A percentile compares a stretch with the other conserved stretches of the same genome.
These are phyloP conservation scores for Paramecium sexaurelia DNA, from an alignment of 73 alveolate species.

Conservation along the genomic window DNA sequence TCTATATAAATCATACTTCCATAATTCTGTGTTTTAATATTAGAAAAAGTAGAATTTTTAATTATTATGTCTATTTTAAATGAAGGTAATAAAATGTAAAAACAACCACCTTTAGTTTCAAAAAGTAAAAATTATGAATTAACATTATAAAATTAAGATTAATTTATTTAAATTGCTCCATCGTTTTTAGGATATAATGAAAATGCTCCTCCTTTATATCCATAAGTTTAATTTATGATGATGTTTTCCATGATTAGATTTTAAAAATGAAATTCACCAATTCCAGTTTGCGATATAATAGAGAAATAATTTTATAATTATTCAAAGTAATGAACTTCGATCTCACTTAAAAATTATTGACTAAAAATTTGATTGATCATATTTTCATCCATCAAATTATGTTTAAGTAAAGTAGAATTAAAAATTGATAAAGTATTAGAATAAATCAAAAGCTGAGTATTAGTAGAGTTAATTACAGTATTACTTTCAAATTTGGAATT, in stretches of 20 bases:
- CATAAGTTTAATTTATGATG: not conserved
- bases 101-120: conserved; percentile 10
- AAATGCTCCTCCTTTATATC: not conserved
- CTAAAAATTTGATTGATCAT: not conserved
- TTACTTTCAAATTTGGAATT: not conserved
- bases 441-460: not conserved
- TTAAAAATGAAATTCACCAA: not conserved
- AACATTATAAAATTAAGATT: not conserved
- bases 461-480: not conserved
- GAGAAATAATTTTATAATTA: not conserved
- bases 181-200: not conserved
- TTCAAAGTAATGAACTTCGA: not conserved
- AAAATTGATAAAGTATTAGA: not conserved
- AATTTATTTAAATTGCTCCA: not conserved
- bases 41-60: not conserved
- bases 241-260: not conserved
- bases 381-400: not conserved
- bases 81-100: not conserved
- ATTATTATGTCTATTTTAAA: not conserved
- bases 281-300: not conserved
- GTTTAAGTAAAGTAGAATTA: not conserved
- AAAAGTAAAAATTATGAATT: not conserved
- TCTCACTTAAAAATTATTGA: not conserved
- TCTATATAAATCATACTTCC: not conserved
- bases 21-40: not conserved